Base-by-base conservation (phyloP, 345 rosid species). In the Microthlaspi erraticum region DNA sequence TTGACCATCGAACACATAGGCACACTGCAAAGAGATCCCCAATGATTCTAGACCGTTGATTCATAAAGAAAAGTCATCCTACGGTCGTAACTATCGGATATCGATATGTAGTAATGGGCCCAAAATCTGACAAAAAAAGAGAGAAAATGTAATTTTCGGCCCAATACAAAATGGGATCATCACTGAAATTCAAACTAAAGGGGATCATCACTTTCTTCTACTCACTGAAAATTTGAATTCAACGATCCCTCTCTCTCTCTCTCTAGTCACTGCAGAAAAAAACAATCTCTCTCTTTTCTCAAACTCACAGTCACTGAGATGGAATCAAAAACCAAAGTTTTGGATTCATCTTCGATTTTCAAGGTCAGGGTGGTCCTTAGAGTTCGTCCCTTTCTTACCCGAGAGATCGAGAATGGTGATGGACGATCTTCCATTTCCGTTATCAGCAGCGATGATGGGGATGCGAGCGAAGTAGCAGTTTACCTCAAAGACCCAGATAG, bases 381-480 rank as follows among this genome's bases (percentile, higher is more conserved):
- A 44, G 87, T 89, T 20, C 96, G 96, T 56, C 91, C 89, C 0
- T 88, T 91, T 69, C 93, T 91, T 52, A 77, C 87, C 26, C 74
- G 63, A 2, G 96, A 91, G 45, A 77, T 80, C 3, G 81, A 38
- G 60, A 68, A 55, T 7, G 77, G 81, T 6, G 51, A 48, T 29
- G 65, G 77, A 0, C 68, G 32, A 5, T 69, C 92, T 0, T 89
- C 95, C 12, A 77, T 84, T 60, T 86, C 89, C 1, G 82, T 87
- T 20, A 74, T 76, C 36, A 79, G 55, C 71, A 79, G 60, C 45
- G 83, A 76, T 52, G 33, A 5, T 2, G 79, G 64, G 1, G 65
- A 74, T 12, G 13, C 57, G 4, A 79, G 70, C 8, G 92, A 88
- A 78, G 97, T 91, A 8, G 18, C 89, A 0, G 92, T 94, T 62